Evolutionary conservation across 2,329 filamentous ascomycete species (phyloP), one percentile per base, ranked within the genome.

Genomic region (Ophiostoma pallidulum): DNA sequence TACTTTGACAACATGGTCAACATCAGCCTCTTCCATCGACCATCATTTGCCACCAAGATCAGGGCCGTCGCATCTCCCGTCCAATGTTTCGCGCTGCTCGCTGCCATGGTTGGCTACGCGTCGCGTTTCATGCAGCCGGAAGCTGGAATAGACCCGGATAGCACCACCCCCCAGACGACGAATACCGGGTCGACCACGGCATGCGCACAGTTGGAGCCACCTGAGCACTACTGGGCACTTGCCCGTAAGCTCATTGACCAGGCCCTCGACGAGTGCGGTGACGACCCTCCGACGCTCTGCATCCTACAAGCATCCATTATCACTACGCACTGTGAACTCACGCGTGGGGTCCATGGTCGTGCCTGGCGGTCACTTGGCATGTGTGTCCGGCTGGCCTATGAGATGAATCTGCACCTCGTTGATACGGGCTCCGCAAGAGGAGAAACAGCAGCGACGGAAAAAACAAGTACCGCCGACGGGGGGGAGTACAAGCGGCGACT

Each of bases 1-100:
- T 47, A 47, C 37, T 47, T 47, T 47, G 45, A 38, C 28, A 47
- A 47, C 31, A 47, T 47, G 45, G 45, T 47, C 2, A 37, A 36
- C 36, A 47, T 47, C 14, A 47, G 24, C 28, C 36, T 47, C 13
- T 47, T 47, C 20, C 45, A 47, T 20, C 20, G 20, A 16, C 45
- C 45, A 28, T 41, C 45, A 5, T 47, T 47, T 39, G 36, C 12
- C 8, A 29, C 24, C 3, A 47, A 41, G 36, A 6, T 47, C 18
- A 13, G 12, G 3, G 7, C 7, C n/a, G 16, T 41, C 8, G 13
- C 29, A 2, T 47, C 45, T 29, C 37, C 45, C 8, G 45, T 47
- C 24, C 45, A 47, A 29, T 29, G 41, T 14, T 28, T 35, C 16
- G 45, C 45, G 3, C 37, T 47, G 2, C n/a, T 47, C 16, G n/a